These are phyloP conservation scores for Phyllosticta citriasiana DNA, from an alignment of 2,329 filamentous ascomycete species.

Conservation along the genomic window DNA sequence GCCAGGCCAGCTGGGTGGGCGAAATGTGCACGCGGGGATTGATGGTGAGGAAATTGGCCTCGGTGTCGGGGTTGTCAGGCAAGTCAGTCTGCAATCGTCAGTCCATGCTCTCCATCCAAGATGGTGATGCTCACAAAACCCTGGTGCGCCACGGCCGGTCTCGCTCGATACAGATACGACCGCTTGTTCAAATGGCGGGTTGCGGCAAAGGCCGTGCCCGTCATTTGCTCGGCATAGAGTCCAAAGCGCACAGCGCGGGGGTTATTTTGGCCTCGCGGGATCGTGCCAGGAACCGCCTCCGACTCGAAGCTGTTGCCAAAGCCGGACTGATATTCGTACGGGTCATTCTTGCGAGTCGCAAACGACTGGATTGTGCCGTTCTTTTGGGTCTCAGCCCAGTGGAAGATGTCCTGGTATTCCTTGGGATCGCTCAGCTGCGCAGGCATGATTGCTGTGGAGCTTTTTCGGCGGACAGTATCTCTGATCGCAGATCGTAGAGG, in stretches of 20 bases:
- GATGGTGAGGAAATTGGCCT: conserved; percentile 25
- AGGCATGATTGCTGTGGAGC: background rate
- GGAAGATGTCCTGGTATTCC: conserved; percentile 28
- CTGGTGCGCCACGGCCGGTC: conserved; percentile 28
- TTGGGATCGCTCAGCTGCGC: conserved; percentile 23
- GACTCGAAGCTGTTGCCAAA: conserved; percentile 44
- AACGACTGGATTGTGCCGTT: conserved; percentile 47
- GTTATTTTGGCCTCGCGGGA: conserved; percentile 39
- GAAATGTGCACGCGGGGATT: conserved; percentile 28
- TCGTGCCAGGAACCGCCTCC: conserved; percentile 36
- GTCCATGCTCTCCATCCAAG: background rate
- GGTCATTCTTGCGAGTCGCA: conserved; percentile 43
- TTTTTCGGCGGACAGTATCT: background rate
- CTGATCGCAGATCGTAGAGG: too few relatives aligned
- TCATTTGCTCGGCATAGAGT: conserved; percentile 29
- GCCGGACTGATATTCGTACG: conserved; percentile 47
- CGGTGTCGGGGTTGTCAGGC: conserved; percentile 26
- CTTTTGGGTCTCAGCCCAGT: conserved; percentile 52
- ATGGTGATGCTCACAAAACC: conserved; percentile 24
- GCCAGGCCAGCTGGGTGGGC: conserved; percentile 28
- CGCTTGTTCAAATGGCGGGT: conserved; percentile 27
- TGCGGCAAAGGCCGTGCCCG: conserved; percentile 25
- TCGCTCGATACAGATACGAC: conserved; percentile 25
- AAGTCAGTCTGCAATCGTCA: conserved; percentile 20
- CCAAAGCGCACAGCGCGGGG: conserved; percentile 26